Evolutionary conservation across 805 yeast species (phyloP), one percentile per base, ranked within the genome.

Genomic region (Lipomyces chichibuensis): DNA sequence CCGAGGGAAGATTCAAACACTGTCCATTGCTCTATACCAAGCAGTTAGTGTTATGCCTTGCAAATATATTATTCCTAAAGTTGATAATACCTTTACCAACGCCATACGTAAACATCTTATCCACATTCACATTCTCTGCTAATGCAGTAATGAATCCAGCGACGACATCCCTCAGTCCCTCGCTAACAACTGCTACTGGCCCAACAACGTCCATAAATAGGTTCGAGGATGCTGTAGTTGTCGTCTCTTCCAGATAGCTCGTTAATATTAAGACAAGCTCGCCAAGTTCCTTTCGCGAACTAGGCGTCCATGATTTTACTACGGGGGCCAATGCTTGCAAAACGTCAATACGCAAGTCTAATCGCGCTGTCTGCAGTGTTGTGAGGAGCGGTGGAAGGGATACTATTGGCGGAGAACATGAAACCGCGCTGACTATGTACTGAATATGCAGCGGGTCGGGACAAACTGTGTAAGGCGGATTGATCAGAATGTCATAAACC

Each of bases 381-480:
- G 37, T 11, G 6, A 65, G 54, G 17, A 65, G 43, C 0, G 60
- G 49, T 14, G 69, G 57, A 5, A 65, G 61, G 11, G 64, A 49
- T 25, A 61, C n/a, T 14, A 65, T 49, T 17, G 67, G 62, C n/a
- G 66, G 56, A 17, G 20, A n/a, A 14, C 17, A 32, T n/a, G 37
- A 37, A 1, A 52, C 29, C 11, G 65, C 43, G n/a, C 43, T 27
- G 9, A 55, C 39, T 13, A 67, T 32, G 57, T 67, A 67, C 27
- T 39, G 55, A 23, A 67, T n/a, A 39, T 62, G 71, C 20, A 67
- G 56, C 8, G 71, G 69, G 56, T 67, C 71, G 17, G 68, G 57
- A 46, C 53, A 56, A n/a, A 65, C 56, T 14, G 71, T 63, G 23
- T 51, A 23, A 1, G 69, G 71, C 1, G 66, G 39, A 3, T 53